Evolutionary conservation across 257 asterid species (phyloP), one percentile per base, ranked within the genome.

Genomic region (Primulina tabacum): DNA sequence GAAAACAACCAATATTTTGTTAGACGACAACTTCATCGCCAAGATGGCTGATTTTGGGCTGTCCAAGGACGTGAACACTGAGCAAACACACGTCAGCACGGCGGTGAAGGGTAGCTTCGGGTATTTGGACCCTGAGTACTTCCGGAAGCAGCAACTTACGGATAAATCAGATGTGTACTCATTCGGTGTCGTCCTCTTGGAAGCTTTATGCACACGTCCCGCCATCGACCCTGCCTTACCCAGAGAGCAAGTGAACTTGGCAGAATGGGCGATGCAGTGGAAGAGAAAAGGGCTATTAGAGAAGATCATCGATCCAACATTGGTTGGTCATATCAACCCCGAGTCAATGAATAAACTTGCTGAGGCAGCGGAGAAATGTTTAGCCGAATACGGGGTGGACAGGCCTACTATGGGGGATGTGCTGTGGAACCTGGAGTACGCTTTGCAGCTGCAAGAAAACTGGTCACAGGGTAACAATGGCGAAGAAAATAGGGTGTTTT

Each of bases 51-150:
- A 91, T 76, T 94, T 94, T 35, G 99, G 99, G 55, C 66, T 94
- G 5, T 94, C 99, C 0, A 94, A 94, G 67, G 96, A 89, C 16
- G 93, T 90, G 17, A 87, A 93, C 0, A 71, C 75, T 0, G 90
- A 83, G 53, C 89, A 93, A 55, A 82, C 85, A 0, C 95, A 93
- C 30, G 96, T 93, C 0, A 94, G 99, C 72, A 91, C 97, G 3
- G 97, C 97, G 5, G 97, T 94, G 65, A 93, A 93, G 77, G 99
- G 99, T 5, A 93, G 99, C 55, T 93, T 93, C 52, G 99, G 97
- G 32, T 93, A 90, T 65, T 76, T 93, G 2, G 97, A 93, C 65
- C 97, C 96, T 0, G 99, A 93, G 66, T 93, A 93, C 82, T 89
- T 93, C 83, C 58, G 96, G 29, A 93, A 93, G 64, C 99, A 90